Conservation (phyloP, 257 asterid genomes). For the Cynanchum wilfordii region DNA sequence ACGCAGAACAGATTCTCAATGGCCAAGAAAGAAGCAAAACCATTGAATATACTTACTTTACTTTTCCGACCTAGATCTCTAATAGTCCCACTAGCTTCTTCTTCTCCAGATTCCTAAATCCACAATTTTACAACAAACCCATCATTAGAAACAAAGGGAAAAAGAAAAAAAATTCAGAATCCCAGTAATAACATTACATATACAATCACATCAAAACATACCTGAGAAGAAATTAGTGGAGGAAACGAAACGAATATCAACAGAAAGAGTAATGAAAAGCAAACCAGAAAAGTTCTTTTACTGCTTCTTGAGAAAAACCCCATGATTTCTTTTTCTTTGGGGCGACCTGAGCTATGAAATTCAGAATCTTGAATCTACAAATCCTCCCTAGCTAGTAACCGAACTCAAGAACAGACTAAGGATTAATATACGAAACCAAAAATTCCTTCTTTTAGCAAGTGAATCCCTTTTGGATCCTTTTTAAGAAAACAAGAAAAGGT, state of each 20-base stretch:
- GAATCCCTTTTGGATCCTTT: slow-evolving; percentile 8
- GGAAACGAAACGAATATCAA: slow-evolving; percentile 8
- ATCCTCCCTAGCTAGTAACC: background rate
- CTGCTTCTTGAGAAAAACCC: slow-evolving; percentile 15
- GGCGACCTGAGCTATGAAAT: background rate
- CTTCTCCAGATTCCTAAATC: slow-evolving; percentile 41
- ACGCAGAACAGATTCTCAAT: background rate
- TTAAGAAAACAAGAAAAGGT: slow-evolving; percentile 5
- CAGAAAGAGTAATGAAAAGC: slow-evolving; percentile 8
- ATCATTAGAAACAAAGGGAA: slow-evolving; percentile 1
- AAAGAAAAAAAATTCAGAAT: background rate
- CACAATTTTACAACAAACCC: slow-evolving; percentile 3
- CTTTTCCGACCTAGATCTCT: slow-evolving; percentile 68
- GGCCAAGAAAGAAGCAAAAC: slow-evolving; percentile 11
- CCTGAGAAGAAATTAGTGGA: slow-evolving; percentile 27
- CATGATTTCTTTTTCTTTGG: slow-evolving; percentile 10
- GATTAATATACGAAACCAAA: background rate
- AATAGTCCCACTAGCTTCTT: slow-evolving; percentile 28
- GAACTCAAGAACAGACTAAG: background rate
- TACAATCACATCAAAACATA: background rate
- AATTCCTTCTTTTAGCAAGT: background rate
- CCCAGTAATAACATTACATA: background rate
- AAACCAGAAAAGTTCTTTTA: slow-evolving; percentile 8
- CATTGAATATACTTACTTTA: slow-evolving; percentile 41
- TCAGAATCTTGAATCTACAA: slow-evolving; percentile 2